Conservation (phyloP, 2,329 filamentous ascomycete species). For the Ophiosphaerella korrae region DNA sequence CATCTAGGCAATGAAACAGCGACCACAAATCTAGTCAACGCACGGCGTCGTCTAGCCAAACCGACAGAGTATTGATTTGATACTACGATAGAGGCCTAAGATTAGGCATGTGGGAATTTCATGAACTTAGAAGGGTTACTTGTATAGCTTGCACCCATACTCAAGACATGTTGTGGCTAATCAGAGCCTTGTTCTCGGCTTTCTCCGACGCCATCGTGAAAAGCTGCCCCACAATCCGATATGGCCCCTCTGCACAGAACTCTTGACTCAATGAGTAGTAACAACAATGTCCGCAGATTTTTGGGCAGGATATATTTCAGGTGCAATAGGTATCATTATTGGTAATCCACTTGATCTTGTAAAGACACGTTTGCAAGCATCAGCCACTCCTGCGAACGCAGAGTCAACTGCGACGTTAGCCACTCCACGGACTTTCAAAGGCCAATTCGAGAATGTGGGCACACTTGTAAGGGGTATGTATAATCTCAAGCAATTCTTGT, state of each 20-base stretch:
- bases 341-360: constrained; percentile 84
- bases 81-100: too few species aligned
- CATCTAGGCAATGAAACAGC: too few species aligned
- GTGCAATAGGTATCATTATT: constrained; percentile 82
- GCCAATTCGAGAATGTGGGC: constrained; percentile 44
- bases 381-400: constrained; percentile 28
- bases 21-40: too few species aligned
- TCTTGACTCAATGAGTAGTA: neutral
- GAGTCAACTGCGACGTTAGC: constrained; percentile 15
- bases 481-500: neutral
- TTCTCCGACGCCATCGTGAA: too few species aligned
- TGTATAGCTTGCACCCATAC: too few species aligned
- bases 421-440: constrained; percentile 26
- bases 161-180: too few species aligned
- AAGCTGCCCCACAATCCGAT: neutral
- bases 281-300: constrained; percentile 80
- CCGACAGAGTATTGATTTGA: too few species aligned
- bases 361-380: constrained; percentile 81
- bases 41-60: too few species aligned
- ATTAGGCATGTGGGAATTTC: too few species aligned
- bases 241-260: neutral
- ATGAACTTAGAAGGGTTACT: too few species aligned
- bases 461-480: constrained; percentile 45
- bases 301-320: constrained; percentile 90
- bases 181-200: too few species aligned